phyloP scores from a whole-genome alignment of 139 green algal genomes.

The Pseudopediastrum boryanum region DNA sequence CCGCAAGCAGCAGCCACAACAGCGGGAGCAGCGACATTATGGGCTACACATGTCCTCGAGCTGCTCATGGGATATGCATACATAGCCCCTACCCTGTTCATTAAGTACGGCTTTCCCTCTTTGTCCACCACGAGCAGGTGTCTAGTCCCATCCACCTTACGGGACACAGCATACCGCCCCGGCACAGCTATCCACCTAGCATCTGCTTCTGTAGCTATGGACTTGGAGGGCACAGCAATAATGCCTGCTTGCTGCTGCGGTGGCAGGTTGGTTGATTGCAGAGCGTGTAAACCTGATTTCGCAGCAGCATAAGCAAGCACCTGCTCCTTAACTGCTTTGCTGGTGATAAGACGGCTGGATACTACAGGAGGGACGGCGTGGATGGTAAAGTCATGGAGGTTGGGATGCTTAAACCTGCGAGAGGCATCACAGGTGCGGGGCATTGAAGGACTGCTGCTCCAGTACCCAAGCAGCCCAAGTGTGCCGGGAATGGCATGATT shows the following conservation, averaged over 20 bases:
- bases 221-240: neutral
- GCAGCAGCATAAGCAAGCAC: slow-evolving; percentile 8
- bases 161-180: slow-evolving; percentile 42
- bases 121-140: slow-evolving; percentile 29
- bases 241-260: neutral
- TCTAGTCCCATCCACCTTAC: slow-evolving; percentile 41
- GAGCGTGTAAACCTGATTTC: neutral
- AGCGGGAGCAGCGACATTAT: neutral
- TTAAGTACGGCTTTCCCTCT: slow-evolving; percentile 11
- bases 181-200: slow-evolving; percentile 22
- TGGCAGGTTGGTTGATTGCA: neutral
- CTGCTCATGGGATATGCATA: slow-evolving; percentile 37
- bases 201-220: neutral
- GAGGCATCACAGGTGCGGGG: neutral
- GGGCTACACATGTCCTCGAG: neutral
- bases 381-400: neutral
- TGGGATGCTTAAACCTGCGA: neutral
- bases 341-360: slow-evolving; percentile 23
- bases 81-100: slow-evolving; percentile 35
- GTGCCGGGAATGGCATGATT: neutral
- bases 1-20: too few species aligned
- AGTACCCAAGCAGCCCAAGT: slow-evolving; percentile 1
- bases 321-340: neutral
- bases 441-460: neutral
- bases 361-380: slow-evolving; percentile 13